These are phyloP conservation scores for Effrenium voratum DNA, from an alignment of 73 alveolate species.

Conservation along the genomic window DNA sequence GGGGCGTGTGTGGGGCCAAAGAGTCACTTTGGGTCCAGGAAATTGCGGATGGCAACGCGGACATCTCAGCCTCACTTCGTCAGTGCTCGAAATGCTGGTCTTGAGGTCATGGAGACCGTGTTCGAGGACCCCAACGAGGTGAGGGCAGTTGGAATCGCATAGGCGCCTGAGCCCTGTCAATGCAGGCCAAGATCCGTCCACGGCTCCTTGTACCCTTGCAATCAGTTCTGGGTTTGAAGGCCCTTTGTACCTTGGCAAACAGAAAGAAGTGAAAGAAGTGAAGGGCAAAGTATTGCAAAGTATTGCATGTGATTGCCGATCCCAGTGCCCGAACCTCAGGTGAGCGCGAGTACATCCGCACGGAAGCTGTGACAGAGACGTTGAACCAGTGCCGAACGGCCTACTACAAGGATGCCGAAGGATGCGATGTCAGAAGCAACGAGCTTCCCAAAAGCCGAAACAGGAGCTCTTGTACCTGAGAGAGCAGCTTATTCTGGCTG, in stretches of 20 bases:
- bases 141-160: background rate
- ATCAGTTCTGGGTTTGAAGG: conserved; percentile 72
- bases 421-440: background rate
- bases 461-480: conserved; percentile 82
- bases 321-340: background rate
- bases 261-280: background rate
- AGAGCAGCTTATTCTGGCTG: conserved; percentile 84
- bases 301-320: background rate
- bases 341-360: conserved; percentile 87
- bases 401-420: conserved; percentile 44
- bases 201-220: conserved; percentile 82
- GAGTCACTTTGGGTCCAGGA: too few species aligned
- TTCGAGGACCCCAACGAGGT: conserved; percentile 64
- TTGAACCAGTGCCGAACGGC: conserved; percentile 91
- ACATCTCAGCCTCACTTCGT: too few species aligned
- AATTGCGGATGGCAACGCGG: too few species aligned
- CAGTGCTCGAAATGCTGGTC: background rate
- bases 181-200: conserved; percentile 11
- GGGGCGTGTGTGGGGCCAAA: too few species aligned
- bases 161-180: background rate
- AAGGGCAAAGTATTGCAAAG: background rate
- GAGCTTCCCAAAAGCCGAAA: background rate
- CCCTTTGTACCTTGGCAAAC: conserved; percentile 36
- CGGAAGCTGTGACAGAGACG: conserved; percentile 79
- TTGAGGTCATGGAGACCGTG: conserved; percentile 33